phyloP scores from a whole-genome alignment of 495 filamentous ascomycete species.

The Cercophora newfieldiana region DNA sequence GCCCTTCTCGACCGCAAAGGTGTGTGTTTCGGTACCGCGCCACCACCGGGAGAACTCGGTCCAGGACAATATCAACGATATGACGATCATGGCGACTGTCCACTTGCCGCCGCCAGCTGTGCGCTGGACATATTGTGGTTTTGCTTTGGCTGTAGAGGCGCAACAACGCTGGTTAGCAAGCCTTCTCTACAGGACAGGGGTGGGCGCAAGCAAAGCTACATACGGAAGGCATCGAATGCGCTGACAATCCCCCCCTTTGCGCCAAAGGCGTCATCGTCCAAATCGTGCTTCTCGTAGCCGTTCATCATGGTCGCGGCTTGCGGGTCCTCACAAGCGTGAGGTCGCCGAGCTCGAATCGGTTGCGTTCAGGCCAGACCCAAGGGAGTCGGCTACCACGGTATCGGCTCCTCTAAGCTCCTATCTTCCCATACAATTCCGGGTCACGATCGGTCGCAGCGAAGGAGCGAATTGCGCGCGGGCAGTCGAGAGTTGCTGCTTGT shows the following conservation, averaged over 20 bases:
- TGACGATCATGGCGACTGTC: conserved; percentile 76
- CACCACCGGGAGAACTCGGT: conserved; percentile 81
- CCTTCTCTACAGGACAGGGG: not conserved
- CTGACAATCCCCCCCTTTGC: conserved; percentile 69
- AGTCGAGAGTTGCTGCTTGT: not conserved
- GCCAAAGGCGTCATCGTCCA: conserved; percentile 78
- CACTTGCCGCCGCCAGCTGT: conserved; percentile 86
- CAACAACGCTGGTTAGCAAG: conserved; percentile 30
- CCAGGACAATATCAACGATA: conserved; percentile 71
- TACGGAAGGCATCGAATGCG: conserved; percentile 98
- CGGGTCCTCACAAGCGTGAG: conserved; percentile 6
- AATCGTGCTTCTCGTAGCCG: conserved; percentile 63
- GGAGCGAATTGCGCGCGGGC: not conserved
- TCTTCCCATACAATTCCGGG: not conserved
- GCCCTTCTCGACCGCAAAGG: conserved; percentile 92
- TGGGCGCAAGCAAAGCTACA: conserved; percentile 36
- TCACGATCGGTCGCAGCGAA: not conserved
- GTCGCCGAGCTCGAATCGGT: not conserved
- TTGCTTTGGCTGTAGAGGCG: conserved; percentile 79
- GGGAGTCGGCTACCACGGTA: not conserved
- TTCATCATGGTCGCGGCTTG: conserved; percentile 43
- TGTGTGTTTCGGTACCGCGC: conserved; percentile 76
- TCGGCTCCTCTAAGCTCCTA: not conserved
- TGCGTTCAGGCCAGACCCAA: not conserved
- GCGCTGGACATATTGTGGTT: conserved; percentile 83